Base-by-base conservation (phyloP, 495 filamentous ascomycete species). In the Parachaetomium inaequale region DNA sequence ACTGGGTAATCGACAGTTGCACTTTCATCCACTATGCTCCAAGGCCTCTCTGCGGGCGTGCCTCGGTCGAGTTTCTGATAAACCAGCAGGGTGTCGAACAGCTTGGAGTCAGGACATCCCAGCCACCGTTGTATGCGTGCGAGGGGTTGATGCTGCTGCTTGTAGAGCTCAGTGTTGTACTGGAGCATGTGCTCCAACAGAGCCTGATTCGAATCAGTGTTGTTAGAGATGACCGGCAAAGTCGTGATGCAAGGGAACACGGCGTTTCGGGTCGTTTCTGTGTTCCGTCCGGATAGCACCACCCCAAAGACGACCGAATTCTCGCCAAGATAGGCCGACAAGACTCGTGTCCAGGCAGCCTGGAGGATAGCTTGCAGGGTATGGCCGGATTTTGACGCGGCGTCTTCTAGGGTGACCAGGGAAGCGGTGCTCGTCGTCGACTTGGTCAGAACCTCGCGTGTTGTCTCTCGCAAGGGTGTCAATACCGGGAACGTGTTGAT, bases 31-130 rank as follows among this genome's bases (percentile, higher is more conserved):
- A 74, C 29, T 0, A 78, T 15, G 2, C 59, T 52, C 70, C 74
- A 76, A 0, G 68, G 70, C 17, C 5, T 45, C 0, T 12, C 55
- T 14, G 31, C 34, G 12, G 52, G 12, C 1, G 25, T 25, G 34
- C 40, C 34, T 19, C 63, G 26, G 10, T 69, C 49, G 57, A 61
- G 54, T 62, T 90, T 92, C 66, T 93, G 91, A 68, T 90, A 93
- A 0, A 86, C 86, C 68, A 95, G 85, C 31, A 95, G 73, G 0
- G 89, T 89, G 71, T 95, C 90, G 65, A 95, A 93, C 3, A 91
- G 78, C 14, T 77, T 75, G 23, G 81, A 74, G 32, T 87, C 80
- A 0, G 81, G 75, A 51, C 74, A 77, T 4, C 83, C 84, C 50
- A 87, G 76, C 81, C 84, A 87, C 29, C 81, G 80, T 64, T 92